phyloP scores from a whole-genome alignment of 2,329 filamentous ascomycete genomes.

The Epichloe sylvatica region DNA sequence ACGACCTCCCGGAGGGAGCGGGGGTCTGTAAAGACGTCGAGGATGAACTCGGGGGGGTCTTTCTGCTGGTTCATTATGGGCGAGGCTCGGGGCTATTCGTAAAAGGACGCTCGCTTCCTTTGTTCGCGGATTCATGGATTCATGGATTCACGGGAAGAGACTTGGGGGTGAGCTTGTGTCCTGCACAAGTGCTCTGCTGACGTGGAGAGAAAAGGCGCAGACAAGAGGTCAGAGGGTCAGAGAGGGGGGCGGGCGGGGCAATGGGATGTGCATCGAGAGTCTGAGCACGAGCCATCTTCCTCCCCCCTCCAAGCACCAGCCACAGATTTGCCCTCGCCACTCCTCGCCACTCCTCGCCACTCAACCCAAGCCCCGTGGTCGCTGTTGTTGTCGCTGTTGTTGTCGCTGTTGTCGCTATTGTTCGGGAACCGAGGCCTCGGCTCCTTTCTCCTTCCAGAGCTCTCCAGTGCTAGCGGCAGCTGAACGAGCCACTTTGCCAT shows the following conservation, averaged over 20 bases:
- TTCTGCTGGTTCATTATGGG: slow-evolving; percentile 31
- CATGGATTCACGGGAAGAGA: neutral
- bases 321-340: too few species aligned
- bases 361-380: too few species aligned
- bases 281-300: too few species aligned
- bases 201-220: neutral
- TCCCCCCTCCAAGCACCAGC: too few species aligned
- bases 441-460: too few species aligned
- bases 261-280: neutral
- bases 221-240: neutral
- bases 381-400: too few species aligned
- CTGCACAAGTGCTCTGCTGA: too few species aligned
- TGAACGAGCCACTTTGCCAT: neutral
- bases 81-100: neutral
- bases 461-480: too few species aligned
- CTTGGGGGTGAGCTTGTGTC: neutral
- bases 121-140: neutral
- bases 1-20: slow-evolving; percentile 82
- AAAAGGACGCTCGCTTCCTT: too few species aligned
- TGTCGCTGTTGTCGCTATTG: too few species aligned
- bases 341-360: too few species aligned
- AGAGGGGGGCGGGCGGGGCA: neutral
- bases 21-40: slow-evolving; percentile 88
- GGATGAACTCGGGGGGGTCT: slow-evolving; percentile 69
- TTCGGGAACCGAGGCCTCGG: too few species aligned